Conservation (phyloP, 345 rosid species). For the Arabidopsis thaliana region DNA sequence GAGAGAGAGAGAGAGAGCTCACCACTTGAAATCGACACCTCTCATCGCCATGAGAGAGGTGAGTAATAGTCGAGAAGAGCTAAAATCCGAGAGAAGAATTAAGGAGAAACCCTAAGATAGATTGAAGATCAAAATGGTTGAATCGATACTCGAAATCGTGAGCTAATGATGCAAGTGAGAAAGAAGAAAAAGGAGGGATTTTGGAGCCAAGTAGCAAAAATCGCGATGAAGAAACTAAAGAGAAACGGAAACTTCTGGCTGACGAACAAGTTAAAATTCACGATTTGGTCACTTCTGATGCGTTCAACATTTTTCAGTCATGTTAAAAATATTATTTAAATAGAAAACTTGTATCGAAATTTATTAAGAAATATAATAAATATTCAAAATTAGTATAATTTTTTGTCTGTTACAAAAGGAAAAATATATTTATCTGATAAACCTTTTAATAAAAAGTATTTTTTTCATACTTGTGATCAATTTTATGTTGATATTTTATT, state of each 20-base stretch:
- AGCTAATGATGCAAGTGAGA: slow-evolving; percentile 27
- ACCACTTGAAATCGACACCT: slow-evolving; percentile 99
- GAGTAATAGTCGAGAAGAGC: background rate
- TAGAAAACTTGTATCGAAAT: too few species aligned
- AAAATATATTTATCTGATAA: too few species aligned
- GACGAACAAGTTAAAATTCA: background rate
- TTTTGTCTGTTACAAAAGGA: too few species aligned
- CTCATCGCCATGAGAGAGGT: slow-evolving; percentile 68
- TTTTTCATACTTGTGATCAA: too few species aligned
- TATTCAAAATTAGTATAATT: too few species aligned
- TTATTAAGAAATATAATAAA: too few species aligned
- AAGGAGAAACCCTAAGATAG: background rate
- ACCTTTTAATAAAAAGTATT: too few species aligned
- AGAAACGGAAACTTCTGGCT: slow-evolving; percentile 36
- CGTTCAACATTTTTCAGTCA: background rate
- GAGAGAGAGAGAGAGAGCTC: slow-evolving; percentile 29
- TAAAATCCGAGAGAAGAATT: background rate
- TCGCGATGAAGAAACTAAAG: background rate
- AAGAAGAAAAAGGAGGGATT: background rate
- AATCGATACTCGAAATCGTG: background rate
- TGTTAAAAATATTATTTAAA: background rate
- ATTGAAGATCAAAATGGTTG: background rate
- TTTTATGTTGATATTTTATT: too few species aligned
- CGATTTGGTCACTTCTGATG: background rate
- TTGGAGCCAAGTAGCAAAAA: slow-evolving; percentile 20